phyloP scores from a whole-genome alignment of 768 basidiomycete genomes.

The Xerocomellus amylosporus region DNA sequence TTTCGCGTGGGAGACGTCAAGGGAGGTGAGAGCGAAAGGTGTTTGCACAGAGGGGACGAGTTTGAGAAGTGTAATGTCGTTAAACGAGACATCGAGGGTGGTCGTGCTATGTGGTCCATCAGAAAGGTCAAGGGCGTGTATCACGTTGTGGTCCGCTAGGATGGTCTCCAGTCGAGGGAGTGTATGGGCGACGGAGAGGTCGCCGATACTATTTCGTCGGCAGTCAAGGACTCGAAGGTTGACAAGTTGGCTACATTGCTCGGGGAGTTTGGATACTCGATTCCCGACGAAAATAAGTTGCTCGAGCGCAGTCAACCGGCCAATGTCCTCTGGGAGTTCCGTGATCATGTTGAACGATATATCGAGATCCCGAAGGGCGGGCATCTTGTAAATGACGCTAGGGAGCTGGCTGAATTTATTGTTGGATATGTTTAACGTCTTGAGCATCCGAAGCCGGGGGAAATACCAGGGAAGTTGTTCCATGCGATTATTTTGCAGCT shows the following conservation, averaged over 20 bases:
- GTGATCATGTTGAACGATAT: constrained; percentile 91
- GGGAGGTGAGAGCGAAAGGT: constrained; percentile 61
- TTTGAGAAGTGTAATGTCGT: constrained; percentile 81
- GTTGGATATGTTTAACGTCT: constrained; percentile 89
- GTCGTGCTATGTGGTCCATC: constrained; percentile 62
- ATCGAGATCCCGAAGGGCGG: constrained; percentile 79
- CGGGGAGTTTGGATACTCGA: constrained; percentile 68
- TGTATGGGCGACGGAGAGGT: constrained; percentile 64
- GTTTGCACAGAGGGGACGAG: constrained; percentile 48
- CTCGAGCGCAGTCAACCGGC: constrained; percentile 63
- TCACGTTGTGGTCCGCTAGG: constrained; percentile 77
- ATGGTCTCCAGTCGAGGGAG: constrained; percentile 69
- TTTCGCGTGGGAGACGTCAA: constrained; percentile 88
- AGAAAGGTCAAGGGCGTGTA: constrained; percentile 77
- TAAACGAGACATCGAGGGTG: constrained; percentile 72
- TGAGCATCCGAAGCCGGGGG: constrained; percentile 64
- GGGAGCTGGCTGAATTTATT: constrained; percentile 87
- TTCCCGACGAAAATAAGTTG: constrained; percentile 85
- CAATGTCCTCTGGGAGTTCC: constrained; percentile 78
- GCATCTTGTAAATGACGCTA: constrained; percentile 66
- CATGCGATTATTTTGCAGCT: constrained; percentile 88
- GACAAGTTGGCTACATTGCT: constrained; percentile 51
- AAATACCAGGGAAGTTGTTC: constrained; percentile 86
- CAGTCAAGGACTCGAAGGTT: constrained; percentile 77
- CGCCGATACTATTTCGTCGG: constrained; percentile 76